Evolutionary conservation across 208 protist genomes (phyloP).

Genomic region (Histomonas meleagridis): DNA sequence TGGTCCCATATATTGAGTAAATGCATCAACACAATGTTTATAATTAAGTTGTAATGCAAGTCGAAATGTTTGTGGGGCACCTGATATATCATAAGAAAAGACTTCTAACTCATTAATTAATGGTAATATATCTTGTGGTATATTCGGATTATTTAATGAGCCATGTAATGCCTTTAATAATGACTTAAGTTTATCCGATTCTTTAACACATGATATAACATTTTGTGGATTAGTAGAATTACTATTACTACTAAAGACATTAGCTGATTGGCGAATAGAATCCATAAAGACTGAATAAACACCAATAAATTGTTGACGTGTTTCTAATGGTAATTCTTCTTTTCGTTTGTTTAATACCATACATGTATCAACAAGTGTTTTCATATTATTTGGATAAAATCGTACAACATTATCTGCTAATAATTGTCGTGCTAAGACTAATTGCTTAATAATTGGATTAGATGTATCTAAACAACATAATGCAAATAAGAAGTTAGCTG

Average conservation of each 20-base stretch:
- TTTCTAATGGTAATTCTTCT: background rate
- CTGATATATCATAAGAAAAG: background rate
- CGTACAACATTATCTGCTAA: background rate
- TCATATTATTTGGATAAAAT: background rate
- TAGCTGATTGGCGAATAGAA: background rate
- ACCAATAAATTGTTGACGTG: background rate
- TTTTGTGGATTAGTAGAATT: background rate
- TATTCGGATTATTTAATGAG: background rate
- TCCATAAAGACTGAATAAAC: background rate
- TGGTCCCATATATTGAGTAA: background rate
- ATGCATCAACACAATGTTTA: background rate
- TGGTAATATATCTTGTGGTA: background rate
- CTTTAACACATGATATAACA: background rate
- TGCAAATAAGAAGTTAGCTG: background rate
- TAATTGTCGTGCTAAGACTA: background rate
- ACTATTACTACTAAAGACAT: background rate
- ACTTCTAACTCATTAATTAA: background rate
- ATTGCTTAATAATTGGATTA: background rate
- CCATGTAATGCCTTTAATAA: background rate
- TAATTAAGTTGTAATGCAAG: background rate
- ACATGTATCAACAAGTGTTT: background rate
- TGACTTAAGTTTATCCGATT: background rate
- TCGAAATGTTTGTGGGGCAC: background rate
- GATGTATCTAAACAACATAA: background rate
- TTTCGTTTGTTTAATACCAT: background rate